phyloP scores from a whole-genome alignment of 2,329 filamentous ascomycete genomes.

The Curvularia sp. region DNA sequence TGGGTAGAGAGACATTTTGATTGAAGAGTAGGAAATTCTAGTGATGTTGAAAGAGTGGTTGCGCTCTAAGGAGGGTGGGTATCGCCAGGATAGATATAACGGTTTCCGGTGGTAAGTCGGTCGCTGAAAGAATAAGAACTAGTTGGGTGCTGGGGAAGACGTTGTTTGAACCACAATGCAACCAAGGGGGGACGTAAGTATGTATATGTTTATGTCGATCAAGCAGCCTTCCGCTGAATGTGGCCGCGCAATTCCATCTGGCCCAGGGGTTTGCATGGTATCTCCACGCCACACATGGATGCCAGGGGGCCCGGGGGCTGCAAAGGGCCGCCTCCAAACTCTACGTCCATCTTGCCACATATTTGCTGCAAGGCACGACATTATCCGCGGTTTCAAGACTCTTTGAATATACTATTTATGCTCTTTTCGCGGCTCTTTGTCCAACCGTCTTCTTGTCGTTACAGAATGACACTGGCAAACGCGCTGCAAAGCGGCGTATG shows the following conservation, averaged over 20 bases:
- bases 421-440: conserved; percentile 12
- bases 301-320: conserved; percentile 31
- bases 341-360: conserved; percentile 14
- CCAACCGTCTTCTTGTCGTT: conserved; percentile 18
- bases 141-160: conserved; percentile 14
- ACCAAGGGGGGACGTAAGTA: conserved; percentile 21
- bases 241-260: conserved; percentile 29
- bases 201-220: conserved; percentile 31
- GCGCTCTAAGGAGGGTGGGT: conserved; percentile 3
- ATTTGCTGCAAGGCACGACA: conserved; percentile 22
- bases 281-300: conserved; percentile 25
- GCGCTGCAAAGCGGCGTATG: conserved; percentile 11
- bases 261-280: conserved; percentile 28
- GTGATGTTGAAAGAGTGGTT: neutral
- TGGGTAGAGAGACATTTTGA: conserved; percentile 27
- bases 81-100: conserved; percentile 17
- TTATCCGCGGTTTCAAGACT: conserved; percentile 20
- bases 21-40: neutral
- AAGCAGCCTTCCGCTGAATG: conserved; percentile 21
- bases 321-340: conserved; percentile 25
- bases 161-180: conserved; percentile 31
- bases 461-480: conserved; percentile 11
- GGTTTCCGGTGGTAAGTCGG: conserved; percentile 14
- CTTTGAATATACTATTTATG: conserved; percentile 10
- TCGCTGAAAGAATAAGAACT: conserved; percentile 14